Evolutionary conservation across 768 basidiomycete species (phyloP), one percentile per base, ranked within the genome.

Genomic region (Russula virescens): DNA sequence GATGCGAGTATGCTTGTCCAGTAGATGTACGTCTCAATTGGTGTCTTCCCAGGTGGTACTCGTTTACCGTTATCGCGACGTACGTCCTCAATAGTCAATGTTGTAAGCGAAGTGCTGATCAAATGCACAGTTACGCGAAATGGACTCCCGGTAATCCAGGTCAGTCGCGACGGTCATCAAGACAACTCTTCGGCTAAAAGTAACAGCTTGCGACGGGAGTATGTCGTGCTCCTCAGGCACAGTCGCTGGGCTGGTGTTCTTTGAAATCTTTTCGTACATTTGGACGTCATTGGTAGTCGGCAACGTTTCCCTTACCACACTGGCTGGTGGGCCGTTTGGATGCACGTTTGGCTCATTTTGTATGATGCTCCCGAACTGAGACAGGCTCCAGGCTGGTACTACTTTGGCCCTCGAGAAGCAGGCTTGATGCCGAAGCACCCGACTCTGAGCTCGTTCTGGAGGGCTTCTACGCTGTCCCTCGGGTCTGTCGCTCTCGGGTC

Each of bases 401-500:
- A 93, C 75, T 91, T 91, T 68, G 90, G 91, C 6, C 88, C 89
- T 13, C 79, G 80, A 21, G 80, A 81, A 2, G 75, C 81, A 61
- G 85, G 86, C 14, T 73, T 82, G 59, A 86, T 88, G 86, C 89
- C 89, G 40, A 83, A 81, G 63, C 80, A 88, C 69, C 86, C 89
- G 1, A 89, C 88, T 9, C 69, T 85, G 2, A 79, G 85, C 48
- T 79, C 89, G 0, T 88, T 94, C 67, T 80, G 81, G 23, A 83
- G 91, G 31, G 88, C 89, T 25, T 88, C 86, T 5, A 91, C 89
- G 0, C 73, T 86, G 28, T 92, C 90, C 0, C 79, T 94, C 35
- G 92, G 90, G 9, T 91, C 88, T 2, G 89, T 93, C 65, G 89
- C 90, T 0, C 92, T 94, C 70, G 90, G 90, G 16, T 88, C 86